Percentiles rank a stretch among this genome's conserved stretches.
Conservation (phyloP, 345 rosid genomes). For the Erucastrum elatum region DNA sequence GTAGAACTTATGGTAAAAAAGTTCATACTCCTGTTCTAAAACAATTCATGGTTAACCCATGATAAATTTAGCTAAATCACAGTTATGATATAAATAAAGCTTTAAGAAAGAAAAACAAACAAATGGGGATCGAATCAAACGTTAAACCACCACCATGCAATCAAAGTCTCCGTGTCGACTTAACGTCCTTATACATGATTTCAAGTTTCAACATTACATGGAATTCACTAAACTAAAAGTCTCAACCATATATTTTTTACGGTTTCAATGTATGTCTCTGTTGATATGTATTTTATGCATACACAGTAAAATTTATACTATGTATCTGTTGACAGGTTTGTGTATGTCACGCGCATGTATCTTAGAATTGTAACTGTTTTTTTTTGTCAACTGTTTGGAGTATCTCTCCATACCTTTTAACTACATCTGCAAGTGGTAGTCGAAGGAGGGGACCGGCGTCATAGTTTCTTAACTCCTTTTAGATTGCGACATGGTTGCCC, state of each 20-base stretch:
- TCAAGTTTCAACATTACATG: not conserved
- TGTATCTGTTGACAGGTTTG: not conserved
- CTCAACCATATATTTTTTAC: not conserved
- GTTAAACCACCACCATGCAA: not conserved
- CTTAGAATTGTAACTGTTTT: not conserved
- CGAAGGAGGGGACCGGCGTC: slow-evolving; percentile 15
- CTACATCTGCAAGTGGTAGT: slow-evolving; percentile 27
- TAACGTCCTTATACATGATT: not conserved
- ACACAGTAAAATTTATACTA: no score
- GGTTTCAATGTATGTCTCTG: not conserved
- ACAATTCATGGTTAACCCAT: not conserved
- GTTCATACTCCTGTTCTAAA: not conserved
- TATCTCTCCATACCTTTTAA: slow-evolving; percentile 7
- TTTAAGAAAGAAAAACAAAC: not conserved
- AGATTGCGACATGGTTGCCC: slow-evolving; percentile 31
- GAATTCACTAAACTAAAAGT: not conserved
- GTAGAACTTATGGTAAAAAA: not conserved
- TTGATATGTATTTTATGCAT: not conserved
- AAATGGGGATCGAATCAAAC: not conserved
- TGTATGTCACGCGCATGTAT: not conserved
- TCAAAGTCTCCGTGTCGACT: not conserved
- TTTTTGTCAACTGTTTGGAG: not conserved
- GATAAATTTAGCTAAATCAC: not conserved
- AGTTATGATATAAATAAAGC: not conserved
- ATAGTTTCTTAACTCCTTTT: slow-evolving; percentile 2